Evolutionary conservation across 805 yeast genomes (phyloP).

Genomic region (Starmerella sp.): DNA sequence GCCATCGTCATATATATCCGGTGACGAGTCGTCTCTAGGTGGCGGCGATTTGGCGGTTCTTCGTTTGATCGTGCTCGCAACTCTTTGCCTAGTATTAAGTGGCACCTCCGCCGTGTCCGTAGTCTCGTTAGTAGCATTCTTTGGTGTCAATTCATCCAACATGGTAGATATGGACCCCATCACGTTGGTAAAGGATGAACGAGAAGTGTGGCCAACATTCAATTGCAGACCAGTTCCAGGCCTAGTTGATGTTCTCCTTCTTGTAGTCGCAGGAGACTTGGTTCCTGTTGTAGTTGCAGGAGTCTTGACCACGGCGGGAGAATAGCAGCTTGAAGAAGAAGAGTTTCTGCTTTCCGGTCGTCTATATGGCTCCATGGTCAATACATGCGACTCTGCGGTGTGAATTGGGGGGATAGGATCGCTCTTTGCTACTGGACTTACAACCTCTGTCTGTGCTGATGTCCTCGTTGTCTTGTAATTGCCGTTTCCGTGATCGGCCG

Average conservation of each 20-base stretch:
- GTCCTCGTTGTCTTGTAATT: no score
- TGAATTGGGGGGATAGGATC: no score
- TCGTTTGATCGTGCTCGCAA: not conserved
- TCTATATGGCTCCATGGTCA: no score
- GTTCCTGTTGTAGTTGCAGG: not conserved
- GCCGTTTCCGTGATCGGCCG: no score
- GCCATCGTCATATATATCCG: conserved; percentile 3
- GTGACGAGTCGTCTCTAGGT: not conserved
- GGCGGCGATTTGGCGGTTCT: not conserved
- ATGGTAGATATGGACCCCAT: not conserved
- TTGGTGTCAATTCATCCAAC: not conserved
- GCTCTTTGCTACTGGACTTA: no score
- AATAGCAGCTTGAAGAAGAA: not conserved
- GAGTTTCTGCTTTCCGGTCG: not conserved
- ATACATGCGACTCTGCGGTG: no score
- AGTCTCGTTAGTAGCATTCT: not conserved
- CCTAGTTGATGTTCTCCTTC: no score
- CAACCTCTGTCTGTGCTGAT: no score
- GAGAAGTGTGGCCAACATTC: not conserved
- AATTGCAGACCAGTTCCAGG: not conserved
- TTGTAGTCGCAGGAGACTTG: not conserved
- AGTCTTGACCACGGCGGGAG: not conserved
- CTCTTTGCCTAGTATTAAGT: no score
- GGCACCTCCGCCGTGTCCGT: no score
- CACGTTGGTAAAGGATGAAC: not conserved